Base-by-base conservation (phyloP, 192 early-diverging fungal species). In the Gaertneriomyces sp. region DNA sequence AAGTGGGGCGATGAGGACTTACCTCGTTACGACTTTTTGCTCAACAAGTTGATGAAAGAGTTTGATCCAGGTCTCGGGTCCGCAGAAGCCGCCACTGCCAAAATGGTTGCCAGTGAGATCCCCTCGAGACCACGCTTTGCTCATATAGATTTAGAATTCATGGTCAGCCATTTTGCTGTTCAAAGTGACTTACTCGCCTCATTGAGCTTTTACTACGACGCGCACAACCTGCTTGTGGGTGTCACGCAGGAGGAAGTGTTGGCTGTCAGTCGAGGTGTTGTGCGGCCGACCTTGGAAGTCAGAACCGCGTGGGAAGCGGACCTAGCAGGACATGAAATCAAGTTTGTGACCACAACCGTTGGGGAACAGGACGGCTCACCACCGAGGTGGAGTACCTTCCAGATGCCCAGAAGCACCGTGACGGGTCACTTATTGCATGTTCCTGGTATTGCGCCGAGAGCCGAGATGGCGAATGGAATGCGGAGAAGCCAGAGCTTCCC, bases 41-140 rank as follows among this genome's bases (percentile, higher is more conserved):
- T 89, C 67, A 85, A 88, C 55, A 83, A 79, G 5, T 62, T 91
- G 5, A 67, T 89, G 68, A 80, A 83, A 45, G 90, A 91, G 56
- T 84, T 75, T 77, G 89, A 89, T 63, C 45, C 58, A n/a, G n/a
- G 40, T 11, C 14, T 19, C 11, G 41, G 38, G 16, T 11, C 16
- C 42, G 7, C 17, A 7, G 51, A 16, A 16, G 7, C 44, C 45
- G 4, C 45, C 61, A n/a, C 19, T 46, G 20, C 39, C 11, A 53
- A 16, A 46, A 60, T 5, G 41, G 66, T 41, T 42, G 20, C 33
- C n/a, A 5, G 45, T 44, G 10, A 65, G 54, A 5, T 10, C 38
- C 20, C 17, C 49, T n/a, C 42, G 9, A 45, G 44, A 0, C 49
- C 46, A 5, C 44, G 40, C n/a, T 58, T 58, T 33, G 58, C 8